Percentiles rank a stretch among this genome's conserved stretches.
Evolutionary conservation across 345 rosid genomes (phyloP).

Genomic region (Raphanus sativus): DNA sequence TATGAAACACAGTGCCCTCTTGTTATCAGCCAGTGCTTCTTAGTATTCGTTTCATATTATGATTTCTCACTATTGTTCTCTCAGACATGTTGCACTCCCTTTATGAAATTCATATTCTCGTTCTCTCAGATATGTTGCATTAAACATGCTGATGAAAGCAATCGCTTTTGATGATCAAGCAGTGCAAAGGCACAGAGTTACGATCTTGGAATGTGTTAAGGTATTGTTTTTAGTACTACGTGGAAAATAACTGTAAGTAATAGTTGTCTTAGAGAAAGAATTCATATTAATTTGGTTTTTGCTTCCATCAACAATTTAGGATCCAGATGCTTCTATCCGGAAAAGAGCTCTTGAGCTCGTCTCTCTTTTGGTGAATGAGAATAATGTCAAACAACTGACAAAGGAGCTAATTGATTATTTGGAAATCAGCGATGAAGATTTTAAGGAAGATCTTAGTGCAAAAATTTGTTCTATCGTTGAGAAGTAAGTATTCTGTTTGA

Average conservation of each 20-base stretch:
- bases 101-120: neutral
- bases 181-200: slow-evolving; percentile 92
- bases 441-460: slow-evolving; percentile 97
- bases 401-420: slow-evolving; percentile 93
- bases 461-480: slow-evolving; percentile 95
- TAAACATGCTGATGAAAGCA: slow-evolving; percentile 97
- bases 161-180: slow-evolving; percentile 88
- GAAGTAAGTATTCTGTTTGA: slow-evolving; percentile 63
- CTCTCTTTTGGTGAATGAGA: slow-evolving; percentile 83
- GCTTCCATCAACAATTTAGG: slow-evolving; percentile 55
- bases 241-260: neutral
- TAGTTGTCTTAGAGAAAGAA: slow-evolving; percentile 6
- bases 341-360: slow-evolving; percentile 97
- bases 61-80: slow-evolving; percentile 22
- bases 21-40: slow-evolving; percentile 6
- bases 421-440: slow-evolving; percentile 95
- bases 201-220: slow-evolving; percentile 98
- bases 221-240: slow-evolving; percentile 42
- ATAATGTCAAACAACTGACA: slow-evolving; percentile 82
- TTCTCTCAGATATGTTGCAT: slow-evolving; percentile 81
- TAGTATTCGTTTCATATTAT: slow-evolving; percentile 22
- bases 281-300: slow-evolving; percentile 37
- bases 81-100: slow-evolving; percentile 65
- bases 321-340: slow-evolving; percentile 95
- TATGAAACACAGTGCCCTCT: slow-evolving; percentile 10